phyloP scores from a whole-genome alignment of 257 asterid species.

The Paulownia fortunei region DNA sequence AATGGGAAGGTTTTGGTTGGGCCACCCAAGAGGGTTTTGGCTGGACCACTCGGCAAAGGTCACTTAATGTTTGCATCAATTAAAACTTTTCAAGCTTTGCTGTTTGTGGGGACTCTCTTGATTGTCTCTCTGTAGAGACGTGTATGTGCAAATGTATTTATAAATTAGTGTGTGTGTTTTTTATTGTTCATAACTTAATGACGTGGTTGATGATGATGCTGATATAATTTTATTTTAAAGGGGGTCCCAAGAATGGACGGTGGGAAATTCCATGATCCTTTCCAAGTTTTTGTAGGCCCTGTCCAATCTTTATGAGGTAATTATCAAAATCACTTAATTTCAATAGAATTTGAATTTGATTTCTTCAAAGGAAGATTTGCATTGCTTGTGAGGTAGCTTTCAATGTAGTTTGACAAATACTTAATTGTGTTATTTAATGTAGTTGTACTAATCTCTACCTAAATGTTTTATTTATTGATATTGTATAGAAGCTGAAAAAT shows the following conservation, averaged over 20 bases:
- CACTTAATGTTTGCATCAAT: neutral
- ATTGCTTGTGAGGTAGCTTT: slow-evolving; percentile 23
- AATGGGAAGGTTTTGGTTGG: too few relatives aligned
- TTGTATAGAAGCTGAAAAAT: neutral
- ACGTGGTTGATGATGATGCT: neutral
- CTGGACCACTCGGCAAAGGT: too few relatives aligned
- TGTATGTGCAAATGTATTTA: neutral
- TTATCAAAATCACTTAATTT: neutral
- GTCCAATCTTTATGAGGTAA: neutral
- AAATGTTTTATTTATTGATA: neutral
- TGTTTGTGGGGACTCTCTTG: slow-evolving; percentile 12
- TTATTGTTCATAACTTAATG: slow-evolving; percentile 23
- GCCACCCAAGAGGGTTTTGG: too few relatives aligned
- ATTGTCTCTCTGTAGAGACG: neutral
- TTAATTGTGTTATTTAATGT: neutral
- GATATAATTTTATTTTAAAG: slow-evolving; percentile 3
- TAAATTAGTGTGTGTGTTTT: neutral
- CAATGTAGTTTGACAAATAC: slow-evolving; percentile 33
- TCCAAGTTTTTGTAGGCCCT: neutral
- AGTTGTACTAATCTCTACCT: slow-evolving; percentile 16
- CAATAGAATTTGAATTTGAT: neutral
- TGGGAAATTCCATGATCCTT: slow-evolving; percentile 31
- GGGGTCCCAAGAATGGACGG: slow-evolving; percentile 28
- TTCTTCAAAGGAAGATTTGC: neutral
- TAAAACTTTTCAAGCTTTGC: neutral